Evolutionary conservation across 129 eudicot species (phyloP).

Genomic region (Helianthus tuberosus): DNA sequence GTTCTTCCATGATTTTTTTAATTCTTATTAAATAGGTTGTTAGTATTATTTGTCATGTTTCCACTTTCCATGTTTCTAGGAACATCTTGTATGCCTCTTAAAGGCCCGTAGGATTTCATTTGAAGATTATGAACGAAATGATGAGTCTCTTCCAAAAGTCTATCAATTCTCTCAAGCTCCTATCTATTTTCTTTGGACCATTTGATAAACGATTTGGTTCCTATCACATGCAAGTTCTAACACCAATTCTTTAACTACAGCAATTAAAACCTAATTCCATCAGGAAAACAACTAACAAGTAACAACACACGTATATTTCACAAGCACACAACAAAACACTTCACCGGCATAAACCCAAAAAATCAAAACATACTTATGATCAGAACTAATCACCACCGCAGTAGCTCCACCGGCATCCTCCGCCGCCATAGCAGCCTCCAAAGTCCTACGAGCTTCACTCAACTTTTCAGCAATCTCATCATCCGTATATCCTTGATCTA

Average conservation of each 20-base stretch:
- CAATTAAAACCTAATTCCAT: background rate
- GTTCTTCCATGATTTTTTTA: no score
- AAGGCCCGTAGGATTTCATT: no score
- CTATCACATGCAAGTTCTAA: background rate
- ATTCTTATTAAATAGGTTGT: no score
- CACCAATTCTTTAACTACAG: background rate
- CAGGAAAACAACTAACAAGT: background rate
- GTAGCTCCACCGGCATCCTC: conserved; percentile 51
- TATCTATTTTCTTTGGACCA: no score
- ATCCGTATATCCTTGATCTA: conserved; percentile 83
- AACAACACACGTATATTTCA: background rate
- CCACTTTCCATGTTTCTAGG: no score
- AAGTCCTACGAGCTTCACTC: conserved; percentile 57
- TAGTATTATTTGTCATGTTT: no score
- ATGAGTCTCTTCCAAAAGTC: no score
- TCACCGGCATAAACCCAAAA: background rate
- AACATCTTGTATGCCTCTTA: no score
- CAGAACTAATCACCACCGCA: conserved; percentile 21
- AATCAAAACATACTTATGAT: conserved; percentile 19
- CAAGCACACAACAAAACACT: background rate
- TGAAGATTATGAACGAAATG: no score
- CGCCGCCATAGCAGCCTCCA: conserved; percentile 62
- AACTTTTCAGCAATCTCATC: conserved; percentile 64
- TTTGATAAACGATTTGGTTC: no score
- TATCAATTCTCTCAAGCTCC: no score